Evolutionary conservation across 1,284 basidiomycete species (phyloP), one percentile per base, ranked within the genome.

Genomic region (Leccinum fallax): DNA sequence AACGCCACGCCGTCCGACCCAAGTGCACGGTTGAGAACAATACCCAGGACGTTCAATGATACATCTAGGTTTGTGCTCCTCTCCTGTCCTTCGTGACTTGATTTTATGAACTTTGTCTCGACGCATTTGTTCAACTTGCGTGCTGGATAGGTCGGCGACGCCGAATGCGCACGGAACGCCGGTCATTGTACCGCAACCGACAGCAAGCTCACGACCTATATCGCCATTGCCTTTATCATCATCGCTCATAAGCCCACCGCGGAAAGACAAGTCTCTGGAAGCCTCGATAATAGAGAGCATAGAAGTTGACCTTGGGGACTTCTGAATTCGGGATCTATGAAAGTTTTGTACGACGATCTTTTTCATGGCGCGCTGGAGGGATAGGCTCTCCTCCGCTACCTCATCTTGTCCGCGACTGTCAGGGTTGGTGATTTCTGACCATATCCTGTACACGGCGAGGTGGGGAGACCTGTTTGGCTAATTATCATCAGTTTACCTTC

Each of bases 241-340:
- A 6, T 62, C 75, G 5, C 60, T 76, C 4, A 62, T 72, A 19
- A 67, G 61, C 53, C 59, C 66, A 36, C 71, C 69, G 16, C 75
- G 72, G 58, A 76, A 71, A 21, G 70, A 71, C 57, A 83, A 83
- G 71, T 80, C 81, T 54, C 81, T 88, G 57, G 84, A 87, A 70
- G 78, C 83, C 9, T 78, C 81, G 19, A 73, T 91, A 49, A 81
- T 90, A 65, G 84, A 89, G 59, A 81, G 81, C 26, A 83, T 92
- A 66, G 90, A 92, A 65, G 82, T 92, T 63, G 90, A 92, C 72
- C 78, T 92, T 40, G 90, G 90, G 52, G 90, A 92, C 74, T 92
- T 92, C 75, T 92, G 74, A 66, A 66, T 48, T 64, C 59, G 13
- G 55, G 19, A 59, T 28, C 53, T 61, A 24, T 56, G 32, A 30